phyloP scores from a whole-genome alignment of 2,329 filamentous ascomycete species.

The Rhynchosporium graminicola region DNA sequence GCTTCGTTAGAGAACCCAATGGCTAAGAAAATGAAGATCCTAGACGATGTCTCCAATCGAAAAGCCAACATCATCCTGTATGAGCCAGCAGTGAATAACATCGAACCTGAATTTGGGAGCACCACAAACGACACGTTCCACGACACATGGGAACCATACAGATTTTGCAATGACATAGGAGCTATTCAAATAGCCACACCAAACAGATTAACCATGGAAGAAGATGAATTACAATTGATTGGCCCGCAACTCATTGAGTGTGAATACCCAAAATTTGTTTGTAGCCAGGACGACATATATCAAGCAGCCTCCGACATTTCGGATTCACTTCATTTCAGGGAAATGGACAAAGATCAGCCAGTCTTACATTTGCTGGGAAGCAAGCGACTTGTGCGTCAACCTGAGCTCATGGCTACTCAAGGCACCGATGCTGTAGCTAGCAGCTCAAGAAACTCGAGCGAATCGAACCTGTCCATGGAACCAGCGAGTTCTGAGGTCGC shows the following conservation, averaged over 20 bases:
- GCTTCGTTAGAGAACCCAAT: not conserved
- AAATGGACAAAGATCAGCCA: not conserved
- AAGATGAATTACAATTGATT: not conserved
- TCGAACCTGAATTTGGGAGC: not conserved
- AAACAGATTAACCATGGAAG: too few relatives aligned
- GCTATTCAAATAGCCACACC: too few relatives aligned
- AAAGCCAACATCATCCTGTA: not conserved
- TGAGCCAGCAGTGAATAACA: not conserved
- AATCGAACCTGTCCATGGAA: not conserved
- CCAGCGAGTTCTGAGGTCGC: too few relatives aligned
- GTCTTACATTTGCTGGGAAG: not conserved
- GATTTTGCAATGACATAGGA: too few relatives aligned
- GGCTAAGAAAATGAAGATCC: not conserved
- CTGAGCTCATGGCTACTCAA: not conserved
- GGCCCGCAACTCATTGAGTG: not conserved
- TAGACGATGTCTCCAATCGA: not conserved
- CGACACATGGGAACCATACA: too few relatives aligned
- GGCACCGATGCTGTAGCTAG: not conserved
- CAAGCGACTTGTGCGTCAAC: not conserved
- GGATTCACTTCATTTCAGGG: not conserved
- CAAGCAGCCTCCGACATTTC: not conserved
- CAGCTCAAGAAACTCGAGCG: too few relatives aligned
- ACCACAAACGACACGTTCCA: not conserved
- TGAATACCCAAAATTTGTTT: not conserved
- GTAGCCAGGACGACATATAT: not conserved